Base-by-base conservation (phyloP, 2,329 filamentous ascomycete genomes). In the Dryadomyces quercivorus region DNA sequence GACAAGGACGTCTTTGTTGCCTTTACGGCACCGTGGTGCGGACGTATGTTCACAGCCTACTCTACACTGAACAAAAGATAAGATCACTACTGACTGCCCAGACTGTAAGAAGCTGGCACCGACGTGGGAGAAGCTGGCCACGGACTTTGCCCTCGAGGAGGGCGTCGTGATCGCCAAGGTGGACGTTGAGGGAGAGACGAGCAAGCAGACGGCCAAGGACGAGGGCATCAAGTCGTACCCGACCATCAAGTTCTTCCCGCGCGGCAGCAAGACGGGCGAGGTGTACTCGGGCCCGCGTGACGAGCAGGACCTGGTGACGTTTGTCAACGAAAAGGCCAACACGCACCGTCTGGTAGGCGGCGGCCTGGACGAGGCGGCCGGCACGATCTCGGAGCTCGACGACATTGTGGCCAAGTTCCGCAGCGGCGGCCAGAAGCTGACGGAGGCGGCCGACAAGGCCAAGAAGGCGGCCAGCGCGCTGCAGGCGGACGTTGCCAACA, bases 11-110 rank as follows among this genome's bases (percentile, higher is more conserved):
- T 95, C 20, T 71, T 98, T 54, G 91, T 98, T 67, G 91, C 94
- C 48, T 98, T 98, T 71, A 98, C 94, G 62, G 92, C 93, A 53
- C 91, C 93, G 53, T 97, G 92, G 93, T 98, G 93, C 72, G 92
- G 92, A 70, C 92, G 93, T 97, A 81, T 72, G 90, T 86, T 61
- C 61, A 50, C 56, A 13, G 50, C 2, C 2, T 36, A 12, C 50
- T 22, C 44, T 26, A 22, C 10, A 3, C 16, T 20, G 4, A 6
- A 44, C 15, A 18, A n/a, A n/a, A n/a, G n/a, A n/a, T n/a, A n/a
- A n/a, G n/a, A n/a, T n/a, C n/a, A 18, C n/a, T 8, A 5, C 40
- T 34, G 12, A 34, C 40, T 8, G 3, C 13, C 18, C 67, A 96
- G 93, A 98, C 81, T 98, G 93, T 87, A 98, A 98, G 78, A 85